Conservation (phyloP, 2,329 filamentous ascomycete genomes). For the Trichoderma pleuroti region DNA sequence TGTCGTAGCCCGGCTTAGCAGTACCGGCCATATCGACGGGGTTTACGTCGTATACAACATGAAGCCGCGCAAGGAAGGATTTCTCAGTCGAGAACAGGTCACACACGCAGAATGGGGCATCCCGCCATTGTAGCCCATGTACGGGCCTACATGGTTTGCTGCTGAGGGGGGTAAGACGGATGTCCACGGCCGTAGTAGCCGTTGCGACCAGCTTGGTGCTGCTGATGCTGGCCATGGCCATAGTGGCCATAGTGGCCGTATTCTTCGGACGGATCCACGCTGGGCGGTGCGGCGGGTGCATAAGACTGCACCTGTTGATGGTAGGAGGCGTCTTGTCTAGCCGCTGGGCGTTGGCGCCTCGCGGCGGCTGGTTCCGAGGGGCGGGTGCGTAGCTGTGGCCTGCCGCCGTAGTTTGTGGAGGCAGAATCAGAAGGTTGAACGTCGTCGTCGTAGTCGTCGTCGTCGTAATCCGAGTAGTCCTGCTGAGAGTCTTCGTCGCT, state of each 20-base stretch:
- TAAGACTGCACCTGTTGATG: conserved; percentile 35
- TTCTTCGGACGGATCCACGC: conserved; percentile 63
- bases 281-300: conserved; percentile 53
- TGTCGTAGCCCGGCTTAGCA: background rate
- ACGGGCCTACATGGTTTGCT: conserved; percentile 42
- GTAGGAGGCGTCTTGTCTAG: conserved; percentile 35
- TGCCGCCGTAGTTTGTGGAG: conserved; percentile 42
- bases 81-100: background rate
- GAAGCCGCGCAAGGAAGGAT: background rate
- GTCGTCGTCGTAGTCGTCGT: conserved; percentile 46
- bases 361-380: conserved; percentile 27
- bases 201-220: conserved; percentile 26
- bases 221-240: conserved; percentile 22
- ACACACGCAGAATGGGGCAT: background rate
- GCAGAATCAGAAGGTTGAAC: conserved; percentile 58
- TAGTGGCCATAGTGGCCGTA: conserved; percentile 47
- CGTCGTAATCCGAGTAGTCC: conserved; percentile 29
- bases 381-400: conserved; percentile 25
- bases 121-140: conserved; percentile 35
- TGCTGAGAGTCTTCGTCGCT: conserved; percentile 38
- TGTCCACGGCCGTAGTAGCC: conserved; percentile 26
- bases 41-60: conserved; percentile 2
- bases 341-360: conserved; percentile 30
- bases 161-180: conserved; percentile 18
- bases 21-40: background rate